These are phyloP conservation scores for Coniella lustricola DNA, from an alignment of 2,329 filamentous ascomycete species.

Conservation along the genomic window DNA sequence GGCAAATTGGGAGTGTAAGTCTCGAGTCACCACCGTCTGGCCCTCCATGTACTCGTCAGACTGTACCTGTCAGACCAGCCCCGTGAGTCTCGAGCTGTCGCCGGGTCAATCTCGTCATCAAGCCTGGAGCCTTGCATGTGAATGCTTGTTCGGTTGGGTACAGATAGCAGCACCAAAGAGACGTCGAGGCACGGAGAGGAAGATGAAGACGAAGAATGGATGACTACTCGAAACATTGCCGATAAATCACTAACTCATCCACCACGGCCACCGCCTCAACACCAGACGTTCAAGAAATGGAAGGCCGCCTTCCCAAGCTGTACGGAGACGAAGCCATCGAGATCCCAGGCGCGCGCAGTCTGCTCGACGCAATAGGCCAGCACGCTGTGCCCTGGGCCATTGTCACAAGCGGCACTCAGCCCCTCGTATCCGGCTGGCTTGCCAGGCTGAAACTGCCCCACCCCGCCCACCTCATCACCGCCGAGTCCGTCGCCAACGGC, in stretches of 20 bases:
- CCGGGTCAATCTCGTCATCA: too few relatives aligned
- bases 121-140: too few relatives aligned
- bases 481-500: slow-evolving; percentile 66
- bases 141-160: too few relatives aligned
- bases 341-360: slow-evolving; percentile 70
- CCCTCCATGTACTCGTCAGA: neutral
- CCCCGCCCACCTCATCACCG: slow-evolving; percentile 62
- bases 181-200: too few relatives aligned
- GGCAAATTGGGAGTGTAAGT: slow-evolving; percentile 89
- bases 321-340: slow-evolving; percentile 75
- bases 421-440: slow-evolving; percentile 67
- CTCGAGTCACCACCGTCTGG: neutral
- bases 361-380: slow-evolving; percentile 61
- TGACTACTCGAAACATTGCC: neutral
- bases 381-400: slow-evolving; percentile 73
- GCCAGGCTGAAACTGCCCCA: slow-evolving; percentile 56
- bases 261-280: slow-evolving; percentile 2
- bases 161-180: too few relatives aligned
- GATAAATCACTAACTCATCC: neutral
- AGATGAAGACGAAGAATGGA: too few relatives aligned
- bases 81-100: too few relatives aligned
- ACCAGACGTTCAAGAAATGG: slow-evolving; percentile 70
- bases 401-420: slow-evolving; percentile 66
- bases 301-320: slow-evolving; percentile 67
- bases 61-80: too few relatives aligned